phyloP scores from a whole-genome alignment of 148 eudicot species.

The Rhododendron mucronatum region DNA sequence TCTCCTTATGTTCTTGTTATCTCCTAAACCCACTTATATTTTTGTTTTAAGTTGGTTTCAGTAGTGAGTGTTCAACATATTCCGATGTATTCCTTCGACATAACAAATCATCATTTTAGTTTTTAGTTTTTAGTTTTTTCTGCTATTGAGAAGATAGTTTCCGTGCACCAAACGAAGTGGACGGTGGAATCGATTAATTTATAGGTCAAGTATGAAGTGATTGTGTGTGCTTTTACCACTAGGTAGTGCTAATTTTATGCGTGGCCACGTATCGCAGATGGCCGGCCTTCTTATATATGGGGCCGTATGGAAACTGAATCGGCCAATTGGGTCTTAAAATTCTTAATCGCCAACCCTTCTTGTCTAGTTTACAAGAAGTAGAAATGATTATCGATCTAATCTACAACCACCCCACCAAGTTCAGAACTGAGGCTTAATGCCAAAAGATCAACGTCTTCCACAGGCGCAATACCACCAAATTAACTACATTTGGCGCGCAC shows the following conservation, averaged over 20 bases:
- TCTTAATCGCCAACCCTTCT: not conserved
- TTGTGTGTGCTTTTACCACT: not conserved
- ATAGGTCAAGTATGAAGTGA: not conserved
- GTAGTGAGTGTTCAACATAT: no score
- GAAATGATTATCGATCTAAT: not conserved
- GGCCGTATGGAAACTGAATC: not conserved
- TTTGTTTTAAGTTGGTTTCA: no score
- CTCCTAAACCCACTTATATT: no score
- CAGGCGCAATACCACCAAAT: not conserved
- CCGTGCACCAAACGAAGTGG: not conserved
- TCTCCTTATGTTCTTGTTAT: no score
- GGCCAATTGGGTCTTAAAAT: not conserved
- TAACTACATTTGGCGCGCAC: no score
- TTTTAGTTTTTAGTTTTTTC: no score
- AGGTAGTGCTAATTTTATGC: not conserved
- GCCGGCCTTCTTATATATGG: not conserved
- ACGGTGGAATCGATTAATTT: not conserved
- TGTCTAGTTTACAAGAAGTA: not conserved
- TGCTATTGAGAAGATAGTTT: not conserved
- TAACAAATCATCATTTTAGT: no score
- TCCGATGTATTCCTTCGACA: no score
- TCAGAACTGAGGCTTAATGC: not conserved
- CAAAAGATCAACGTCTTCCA: not conserved
- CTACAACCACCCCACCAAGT: slow-evolving; percentile 1
- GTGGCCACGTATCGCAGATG: not conserved